These are phyloP conservation scores for Suhomyces kilbournensis DNA, from an alignment of 805 yeast genomes.

Conservation along the genomic window DNA sequence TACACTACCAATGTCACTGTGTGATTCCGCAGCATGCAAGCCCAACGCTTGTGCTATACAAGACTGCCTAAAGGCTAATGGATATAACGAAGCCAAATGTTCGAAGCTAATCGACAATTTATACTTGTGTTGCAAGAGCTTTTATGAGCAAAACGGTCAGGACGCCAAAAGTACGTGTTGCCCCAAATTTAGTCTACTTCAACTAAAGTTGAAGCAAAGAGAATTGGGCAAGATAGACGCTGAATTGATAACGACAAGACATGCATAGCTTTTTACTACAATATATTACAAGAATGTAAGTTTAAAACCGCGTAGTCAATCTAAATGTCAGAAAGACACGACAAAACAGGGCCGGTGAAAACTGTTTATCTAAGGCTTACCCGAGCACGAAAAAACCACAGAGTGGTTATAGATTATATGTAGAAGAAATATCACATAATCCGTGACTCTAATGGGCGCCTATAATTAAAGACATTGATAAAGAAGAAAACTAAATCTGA, in stretches of 20 bases:
- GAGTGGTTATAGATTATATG: slow-evolving; percentile 45
- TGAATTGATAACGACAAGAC: slow-evolving; percentile 23
- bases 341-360: slow-evolving; percentile 52
- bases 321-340: slow-evolving; percentile 47
- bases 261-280: slow-evolving; percentile 1
- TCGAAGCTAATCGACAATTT: slow-evolving; percentile 63
- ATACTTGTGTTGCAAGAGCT: slow-evolving; percentile 70
- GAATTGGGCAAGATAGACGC: slow-evolving; percentile 59
- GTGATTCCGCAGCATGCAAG: slow-evolving; percentile 49
- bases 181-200: slow-evolving; percentile 63
- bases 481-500: slow-evolving; percentile 23
- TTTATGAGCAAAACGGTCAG: slow-evolving; percentile 59
- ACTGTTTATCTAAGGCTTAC: slow-evolving; percentile 77
- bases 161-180: slow-evolving; percentile 71
- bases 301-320: slow-evolving; percentile 72
- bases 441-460: slow-evolving; percentile 89
- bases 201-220: slow-evolving; percentile 65
- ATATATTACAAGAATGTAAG: slow-evolving; percentile 42
- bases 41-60: slow-evolving; percentile 81
- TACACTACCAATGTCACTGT: not conserved
- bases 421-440: slow-evolving; percentile 43
- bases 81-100: slow-evolving; percentile 75
- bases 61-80: slow-evolving; percentile 61
- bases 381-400: slow-evolving; percentile 81
- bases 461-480: slow-evolving; percentile 45